phyloP scores from a whole-genome alignment of 306 rosid species.

The Casuarina equisetifolia region DNA sequence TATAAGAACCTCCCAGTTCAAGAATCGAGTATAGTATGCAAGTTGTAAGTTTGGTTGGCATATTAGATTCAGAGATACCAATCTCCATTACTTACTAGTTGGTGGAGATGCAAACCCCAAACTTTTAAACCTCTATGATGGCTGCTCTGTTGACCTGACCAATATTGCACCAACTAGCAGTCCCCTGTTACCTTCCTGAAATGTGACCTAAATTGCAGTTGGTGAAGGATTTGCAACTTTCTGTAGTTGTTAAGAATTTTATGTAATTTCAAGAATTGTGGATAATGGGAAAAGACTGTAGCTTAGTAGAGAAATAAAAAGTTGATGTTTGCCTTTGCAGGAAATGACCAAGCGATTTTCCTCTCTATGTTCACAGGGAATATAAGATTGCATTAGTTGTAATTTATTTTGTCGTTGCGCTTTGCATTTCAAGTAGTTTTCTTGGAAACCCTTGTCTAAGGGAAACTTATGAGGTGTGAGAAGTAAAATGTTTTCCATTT shows the following conservation, averaged over 20 bases:
- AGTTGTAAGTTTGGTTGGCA: too few relatives aligned
- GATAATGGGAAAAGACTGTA: neutral
- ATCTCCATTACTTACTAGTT: neutral
- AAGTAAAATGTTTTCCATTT: neutral
- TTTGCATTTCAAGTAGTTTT: neutral
- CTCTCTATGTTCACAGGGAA: neutral
- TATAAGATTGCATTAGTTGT: neutral
- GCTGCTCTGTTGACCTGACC: neutral
- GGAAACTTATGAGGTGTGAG: neutral
- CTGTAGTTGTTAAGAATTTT: neutral
- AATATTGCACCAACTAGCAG: neutral
- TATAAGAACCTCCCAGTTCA: neutral
- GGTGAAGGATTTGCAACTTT: neutral
- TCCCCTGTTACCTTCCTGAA: neutral
- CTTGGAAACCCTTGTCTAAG: neutral
- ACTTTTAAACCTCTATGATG: neutral
- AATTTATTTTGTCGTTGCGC: neutral
- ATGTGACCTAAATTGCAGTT: neutral
- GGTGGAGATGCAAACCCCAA: neutral
- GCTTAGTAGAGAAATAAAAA: neutral
- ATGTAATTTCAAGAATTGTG: neutral
- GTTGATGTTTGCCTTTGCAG: neutral
- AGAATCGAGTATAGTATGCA: neutral
- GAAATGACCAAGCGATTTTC: neutral
- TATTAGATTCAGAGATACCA: neutral